Conservation (phyloP, 202 grass and related monocot genomes). For the Bolboschoenoplectus hybrid region DNA sequence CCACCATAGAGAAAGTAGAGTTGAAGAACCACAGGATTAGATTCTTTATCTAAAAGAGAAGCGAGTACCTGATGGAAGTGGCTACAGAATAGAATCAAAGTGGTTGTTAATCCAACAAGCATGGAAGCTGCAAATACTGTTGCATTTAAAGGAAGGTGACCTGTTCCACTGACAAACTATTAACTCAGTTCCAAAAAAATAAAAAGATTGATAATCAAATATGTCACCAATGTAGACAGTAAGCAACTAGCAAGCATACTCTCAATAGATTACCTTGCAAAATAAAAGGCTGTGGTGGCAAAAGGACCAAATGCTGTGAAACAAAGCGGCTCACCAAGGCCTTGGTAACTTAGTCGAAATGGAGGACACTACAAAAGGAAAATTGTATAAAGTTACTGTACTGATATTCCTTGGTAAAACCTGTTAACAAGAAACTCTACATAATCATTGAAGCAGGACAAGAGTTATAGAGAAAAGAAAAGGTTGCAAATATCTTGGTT, state of each 20-base stretch:
- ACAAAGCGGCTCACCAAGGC: constrained; percentile 85
- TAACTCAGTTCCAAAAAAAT: constrained; percentile 28
- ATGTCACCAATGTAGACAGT: neutral
- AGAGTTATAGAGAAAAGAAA: neutral
- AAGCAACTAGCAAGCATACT: constrained; percentile 10
- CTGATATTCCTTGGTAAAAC: neutral
- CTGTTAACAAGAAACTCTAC: neutral
- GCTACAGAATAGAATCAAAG: constrained; percentile 96
- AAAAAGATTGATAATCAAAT: neutral
- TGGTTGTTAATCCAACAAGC: constrained; percentile 89
- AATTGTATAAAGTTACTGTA: constrained; percentile 13
- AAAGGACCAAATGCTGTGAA: constrained; percentile 94
- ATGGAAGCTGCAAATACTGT: constrained; percentile 77
- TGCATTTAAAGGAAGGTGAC: constrained; percentile 56
- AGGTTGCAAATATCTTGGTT: neutral
- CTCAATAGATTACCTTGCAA: constrained; percentile 59
- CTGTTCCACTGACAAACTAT: constrained; percentile 51
- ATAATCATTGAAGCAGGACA: neutral
- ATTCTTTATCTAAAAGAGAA: constrained; percentile 11
- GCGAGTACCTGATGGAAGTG: constrained; percentile 90
- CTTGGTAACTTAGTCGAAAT: constrained; percentile 83
- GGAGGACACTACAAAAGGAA: constrained; percentile 72
- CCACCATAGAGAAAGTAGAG: neutral
- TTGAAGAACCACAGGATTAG: neutral
- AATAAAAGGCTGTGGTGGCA: constrained; percentile 86